Conservation (phyloP, 106 monocot genomes). For the Platanthera zijinensis region DNA sequence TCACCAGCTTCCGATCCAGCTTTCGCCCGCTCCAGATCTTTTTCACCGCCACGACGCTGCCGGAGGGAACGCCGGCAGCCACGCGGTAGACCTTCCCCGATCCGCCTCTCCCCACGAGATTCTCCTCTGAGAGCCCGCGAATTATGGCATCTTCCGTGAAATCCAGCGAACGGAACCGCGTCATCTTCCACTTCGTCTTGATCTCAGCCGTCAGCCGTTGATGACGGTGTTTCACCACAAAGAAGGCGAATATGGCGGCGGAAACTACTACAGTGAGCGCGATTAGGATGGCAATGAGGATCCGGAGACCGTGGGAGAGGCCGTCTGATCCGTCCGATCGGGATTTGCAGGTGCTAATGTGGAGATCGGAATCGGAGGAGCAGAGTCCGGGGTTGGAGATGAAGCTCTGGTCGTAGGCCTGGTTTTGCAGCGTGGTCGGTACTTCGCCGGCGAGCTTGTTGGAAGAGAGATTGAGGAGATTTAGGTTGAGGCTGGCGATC, state of each 20-base stretch:
- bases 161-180: conserved; percentile 50
- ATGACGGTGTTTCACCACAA: conserved; percentile 17
- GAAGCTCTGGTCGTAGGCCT: conserved; percentile 47
- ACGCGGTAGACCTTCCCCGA: conserved; percentile 58
- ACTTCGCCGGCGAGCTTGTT: conserved; percentile 61
- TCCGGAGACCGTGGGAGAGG: conserved; percentile 3
- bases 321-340: neutral
- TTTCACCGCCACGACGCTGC: conserved; percentile 27
- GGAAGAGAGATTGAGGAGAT: conserved; percentile 63
- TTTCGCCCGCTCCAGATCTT: conserved; percentile 22
- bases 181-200: conserved; percentile 49
- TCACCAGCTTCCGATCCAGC: conserved; percentile 20
- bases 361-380: neutral
- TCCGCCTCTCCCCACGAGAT: conserved; percentile 62
- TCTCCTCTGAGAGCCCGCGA: conserved; percentile 39
- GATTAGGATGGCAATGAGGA: conserved; percentile 33
- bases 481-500: conserved; percentile 29
- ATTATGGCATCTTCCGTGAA: conserved; percentile 46
- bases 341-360: neutral
- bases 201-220: conserved; percentile 9
- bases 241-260: neutral
- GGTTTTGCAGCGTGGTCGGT: conserved; percentile 33
- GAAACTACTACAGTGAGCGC: conserved; percentile 17
- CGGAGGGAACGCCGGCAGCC: neutral
- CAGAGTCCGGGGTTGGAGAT: conserved; percentile 45